Percentiles rank a stretch among this genome's conserved stretches.
Evolutionary conservation across 352 stramenopile species (phyloP).

Genomic region (Globisporangium cederbergense): DNA sequence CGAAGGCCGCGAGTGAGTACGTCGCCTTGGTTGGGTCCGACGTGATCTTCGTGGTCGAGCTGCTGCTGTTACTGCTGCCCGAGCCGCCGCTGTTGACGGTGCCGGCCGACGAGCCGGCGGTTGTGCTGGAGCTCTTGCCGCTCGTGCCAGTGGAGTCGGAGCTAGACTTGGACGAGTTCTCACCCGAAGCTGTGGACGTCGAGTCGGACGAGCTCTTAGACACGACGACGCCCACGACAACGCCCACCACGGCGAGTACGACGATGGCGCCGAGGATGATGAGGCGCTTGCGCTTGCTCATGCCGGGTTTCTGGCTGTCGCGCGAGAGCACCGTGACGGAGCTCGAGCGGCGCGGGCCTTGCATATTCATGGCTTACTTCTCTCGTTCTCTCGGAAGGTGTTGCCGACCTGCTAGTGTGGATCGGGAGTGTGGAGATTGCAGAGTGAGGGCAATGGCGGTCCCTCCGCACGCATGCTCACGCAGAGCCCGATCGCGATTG

Average conservation of each 20-base stretch:
- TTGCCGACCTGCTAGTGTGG: not conserved
- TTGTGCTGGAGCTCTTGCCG: conserved; percentile 6
- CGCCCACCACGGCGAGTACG: conserved; percentile 41
- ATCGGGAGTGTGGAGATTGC: not conserved
- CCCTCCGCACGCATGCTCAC: not conserved
- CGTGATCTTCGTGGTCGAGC: conserved; percentile 7
- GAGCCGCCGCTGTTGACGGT: not conserved
- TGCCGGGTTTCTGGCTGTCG: conserved; percentile 9
- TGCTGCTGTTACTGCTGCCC: conserved; percentile 1
- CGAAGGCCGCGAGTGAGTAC: conserved; percentile 52
- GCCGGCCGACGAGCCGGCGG: not conserved
- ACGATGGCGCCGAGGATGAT: conserved; percentile 33
- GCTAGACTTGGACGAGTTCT: conserved; percentile 10
- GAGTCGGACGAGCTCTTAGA: conserved; percentile 32
- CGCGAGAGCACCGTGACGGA: conserved; percentile 14
- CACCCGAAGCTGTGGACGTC: conserved; percentile 10
- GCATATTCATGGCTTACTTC: not conserved
- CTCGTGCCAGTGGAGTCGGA: not conserved
- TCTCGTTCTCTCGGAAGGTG: not conserved
- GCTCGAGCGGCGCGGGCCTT: conserved; percentile 9
- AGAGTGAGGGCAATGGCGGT: not conserved
- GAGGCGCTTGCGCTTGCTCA: conserved; percentile 26
- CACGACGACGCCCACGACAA: conserved; percentile 38
- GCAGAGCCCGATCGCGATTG: not conserved
- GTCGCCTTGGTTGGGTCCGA: conserved; percentile 21